Evolutionary conservation across 768 basidiomycete species (phyloP), one percentile per base, ranked within the genome.

Genomic region (Lentinula boryana): DNA sequence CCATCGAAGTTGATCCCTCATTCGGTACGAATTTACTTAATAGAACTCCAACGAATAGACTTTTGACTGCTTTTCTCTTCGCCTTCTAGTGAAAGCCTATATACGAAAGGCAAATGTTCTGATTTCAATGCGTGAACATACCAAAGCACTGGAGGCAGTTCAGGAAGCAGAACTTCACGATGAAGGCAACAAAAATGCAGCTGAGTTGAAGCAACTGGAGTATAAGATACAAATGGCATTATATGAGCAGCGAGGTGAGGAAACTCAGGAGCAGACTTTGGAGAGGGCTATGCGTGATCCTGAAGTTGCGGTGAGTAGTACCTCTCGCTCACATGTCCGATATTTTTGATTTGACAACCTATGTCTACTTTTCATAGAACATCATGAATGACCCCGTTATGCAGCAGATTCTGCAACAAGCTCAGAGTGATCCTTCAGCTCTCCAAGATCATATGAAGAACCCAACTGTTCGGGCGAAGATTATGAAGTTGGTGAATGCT

Each of bases 381-480:
- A 94, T 95, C 68, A 93, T 95, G 91, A 78, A 73, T 67, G 94
- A 95, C 71, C 93, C 94, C 8, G 78, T 96, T 64, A 96, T 97
- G 91, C 91, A 97, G 74, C 85, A 86, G 61, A 97, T 99, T 65
- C 72, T 99, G 68, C 91, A 95, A 71, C 95, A 98, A 75, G 93
- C 94, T 6, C 96, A 99, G 75, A 68, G 76, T 54, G 87, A 98
- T 73, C 96, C 97, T 5, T 78, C 83, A 49, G 92, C 95, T 23
- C 77, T 99, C 61, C 89, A 92, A 72, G 93, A 97, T 67, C 96
- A 99, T 75, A 89, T 98, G 89, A 93, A 94, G 84, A 97, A 95
- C 68, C 88, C 93, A 7, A 72, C 79, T 36, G 86, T 95, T 35
- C 82, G 83, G 44, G 72, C 79, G 60, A 96, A 95, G 80, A 91